Percentiles rank a stretch among this genome's conserved stretches.
phyloP scores from a whole-genome alignment of 2,329 filamentous ascomycete genomes.

The Neonectria hederae region DNA sequence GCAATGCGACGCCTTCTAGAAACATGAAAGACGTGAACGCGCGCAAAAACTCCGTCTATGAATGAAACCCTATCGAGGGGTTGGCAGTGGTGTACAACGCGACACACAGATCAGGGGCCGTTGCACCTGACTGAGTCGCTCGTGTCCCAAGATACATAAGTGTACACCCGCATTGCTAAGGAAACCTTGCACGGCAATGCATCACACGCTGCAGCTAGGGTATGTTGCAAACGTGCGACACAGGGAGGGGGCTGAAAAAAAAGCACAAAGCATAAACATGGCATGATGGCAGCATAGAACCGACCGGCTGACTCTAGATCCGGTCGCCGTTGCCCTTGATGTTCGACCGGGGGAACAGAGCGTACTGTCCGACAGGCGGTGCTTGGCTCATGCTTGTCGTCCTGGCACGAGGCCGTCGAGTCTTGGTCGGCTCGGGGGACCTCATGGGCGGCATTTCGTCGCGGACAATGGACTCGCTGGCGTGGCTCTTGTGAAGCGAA shows the following conservation, averaged over 20 bases:
- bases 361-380: conserved; percentile 58
- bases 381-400: conserved; percentile 57
- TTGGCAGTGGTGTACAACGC: conserved; percentile 18
- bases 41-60: conserved; percentile 20
- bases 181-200: conserved; percentile 3
- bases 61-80: neutral
- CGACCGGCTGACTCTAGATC: conserved; percentile 39
- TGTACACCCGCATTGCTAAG: conserved; percentile 9
- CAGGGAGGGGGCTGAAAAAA: neutral
- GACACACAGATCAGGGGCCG: conserved; percentile 13
- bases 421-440: conserved; percentile 44
- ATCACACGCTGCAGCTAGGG: conserved; percentile 12
- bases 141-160: conserved; percentile 12
- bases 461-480: conserved; percentile 49
- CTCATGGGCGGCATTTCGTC: conserved; percentile 43
- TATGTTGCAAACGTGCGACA: conserved; percentile 19
- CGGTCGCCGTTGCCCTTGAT: conserved; percentile 46
- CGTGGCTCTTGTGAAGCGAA: conserved; percentile 49
- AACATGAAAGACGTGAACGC: conserved; percentile 9
- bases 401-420: conserved; percentile 53
- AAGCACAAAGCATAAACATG: conserved; percentile 19
- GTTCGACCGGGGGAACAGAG: conserved; percentile 54
- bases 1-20: conserved; percentile 9
- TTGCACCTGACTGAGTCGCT: conserved; percentile 11
- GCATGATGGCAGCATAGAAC: conserved; percentile 12